Evolutionary conservation across 805 yeast genomes (phyloP).

Genomic region (Candida xiaguanensis): DNA sequence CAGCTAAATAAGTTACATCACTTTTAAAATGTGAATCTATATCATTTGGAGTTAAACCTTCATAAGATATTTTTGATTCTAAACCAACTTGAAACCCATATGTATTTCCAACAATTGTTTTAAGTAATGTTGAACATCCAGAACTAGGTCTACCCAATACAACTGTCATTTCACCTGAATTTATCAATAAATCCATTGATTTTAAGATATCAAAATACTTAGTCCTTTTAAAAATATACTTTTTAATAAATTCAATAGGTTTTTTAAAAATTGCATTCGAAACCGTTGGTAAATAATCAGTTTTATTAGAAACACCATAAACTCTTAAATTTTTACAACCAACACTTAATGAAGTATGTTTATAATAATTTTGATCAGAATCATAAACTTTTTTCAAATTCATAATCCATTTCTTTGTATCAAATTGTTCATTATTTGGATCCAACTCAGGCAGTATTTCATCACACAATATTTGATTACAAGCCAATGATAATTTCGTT

Average conservation of each 20-base stretch:
- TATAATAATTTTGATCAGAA: slow-evolving; percentile 59
- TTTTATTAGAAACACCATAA: slow-evolving; percentile 62
- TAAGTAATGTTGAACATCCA: slow-evolving; percentile 39
- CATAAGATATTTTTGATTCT: slow-evolving; percentile 29
- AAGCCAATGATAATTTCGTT: too few relatives aligned
- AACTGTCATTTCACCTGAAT: slow-evolving; percentile 38
- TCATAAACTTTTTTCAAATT: slow-evolving; percentile 52
- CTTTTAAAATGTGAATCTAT: slow-evolving; percentile 29
- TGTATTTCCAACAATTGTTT: slow-evolving; percentile 35
- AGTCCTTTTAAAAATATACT: slow-evolving; percentile 14
- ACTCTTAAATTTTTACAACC: slow-evolving; percentile 58
- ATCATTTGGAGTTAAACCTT: slow-evolving; percentile 29
- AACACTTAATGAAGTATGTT: slow-evolving; percentile 57
- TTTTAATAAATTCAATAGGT: slow-evolving; percentile 14
- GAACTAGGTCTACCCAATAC: slow-evolving; percentile 42
- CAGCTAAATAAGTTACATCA: slow-evolving; percentile 45
- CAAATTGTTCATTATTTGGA: slow-evolving; percentile 57
- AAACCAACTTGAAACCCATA: slow-evolving; percentile 34
- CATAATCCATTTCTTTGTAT: slow-evolving; percentile 64
- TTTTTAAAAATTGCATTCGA: slow-evolving; percentile 36
- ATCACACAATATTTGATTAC: too few relatives aligned
- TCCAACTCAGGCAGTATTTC: too few relatives aligned
- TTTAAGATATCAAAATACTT: slow-evolving; percentile 30
- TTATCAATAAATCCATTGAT: slow-evolving; percentile 33
- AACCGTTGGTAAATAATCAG: slow-evolving; percentile 63